A percentile compares a stretch with the other conserved stretches of the same genome.
Evolutionary conservation across 2,329 filamentous ascomycete genomes (phyloP).

Genomic region (Sarocladium oryzae): DNA sequence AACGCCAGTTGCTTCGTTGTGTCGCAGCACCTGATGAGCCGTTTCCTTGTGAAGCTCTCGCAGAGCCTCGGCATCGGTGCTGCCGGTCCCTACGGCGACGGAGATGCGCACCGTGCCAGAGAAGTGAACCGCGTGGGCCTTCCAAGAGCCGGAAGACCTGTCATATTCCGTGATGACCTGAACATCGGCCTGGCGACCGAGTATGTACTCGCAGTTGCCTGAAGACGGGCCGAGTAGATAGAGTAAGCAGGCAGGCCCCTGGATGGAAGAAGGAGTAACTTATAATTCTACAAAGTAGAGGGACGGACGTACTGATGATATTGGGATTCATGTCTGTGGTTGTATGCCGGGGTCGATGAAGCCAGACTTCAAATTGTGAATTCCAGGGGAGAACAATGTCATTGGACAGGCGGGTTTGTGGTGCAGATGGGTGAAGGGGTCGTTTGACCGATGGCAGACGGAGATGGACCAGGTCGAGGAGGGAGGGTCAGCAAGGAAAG

Average conservation of each 20-base stretch:
- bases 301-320: conserved; percentile 2
- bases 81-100: not conserved
- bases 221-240: too few species aligned
- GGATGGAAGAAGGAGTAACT: too few species aligned
- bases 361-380: not conserved
- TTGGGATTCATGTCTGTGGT: not conserved
- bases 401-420: too few species aligned
- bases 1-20: not conserved
- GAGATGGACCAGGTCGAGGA: too few species aligned
- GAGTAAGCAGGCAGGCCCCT: too few species aligned
- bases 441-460: too few species aligned
- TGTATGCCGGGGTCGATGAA: not conserved
- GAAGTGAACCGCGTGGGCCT: not conserved
- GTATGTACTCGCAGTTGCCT: conserved; percentile 3
- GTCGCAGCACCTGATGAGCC: not conserved
- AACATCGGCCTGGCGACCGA: conserved; percentile 2
- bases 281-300: too few species aligned
- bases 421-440: too few species aligned
- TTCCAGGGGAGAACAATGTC: not conserved
- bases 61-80: not conserved
- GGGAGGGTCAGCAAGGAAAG: too few species aligned
- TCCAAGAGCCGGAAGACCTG: not conserved
- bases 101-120: not conserved
- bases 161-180: conserved; percentile 1
- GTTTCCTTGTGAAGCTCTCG: not conserved